Conservation (phyloP, 202 grass and related monocot genomes). For the Digitaria exilis region DNA sequence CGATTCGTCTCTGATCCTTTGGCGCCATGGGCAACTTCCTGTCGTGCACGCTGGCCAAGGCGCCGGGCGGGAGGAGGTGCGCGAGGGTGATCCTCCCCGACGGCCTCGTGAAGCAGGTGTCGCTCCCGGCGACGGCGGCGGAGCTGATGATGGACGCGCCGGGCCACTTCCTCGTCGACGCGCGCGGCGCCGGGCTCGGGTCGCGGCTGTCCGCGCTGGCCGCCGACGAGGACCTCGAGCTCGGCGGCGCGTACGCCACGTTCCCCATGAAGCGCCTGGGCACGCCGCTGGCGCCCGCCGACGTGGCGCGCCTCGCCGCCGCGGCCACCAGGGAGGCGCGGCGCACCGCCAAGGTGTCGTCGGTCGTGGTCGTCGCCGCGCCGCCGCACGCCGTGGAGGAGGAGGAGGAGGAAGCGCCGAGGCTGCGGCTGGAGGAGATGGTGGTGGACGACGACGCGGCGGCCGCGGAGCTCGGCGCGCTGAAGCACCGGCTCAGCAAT, state of each 20-base stretch:
- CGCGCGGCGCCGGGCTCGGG: conserved; percentile 46
- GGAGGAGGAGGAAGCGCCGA: not conserved
- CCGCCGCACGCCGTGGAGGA: no score
- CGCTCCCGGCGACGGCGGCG: conserved; percentile 57
- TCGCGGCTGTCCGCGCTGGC: conserved; percentile 56
- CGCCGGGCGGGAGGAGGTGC: not conserved
- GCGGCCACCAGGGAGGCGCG: conserved; percentile 51
- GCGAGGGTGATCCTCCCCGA: conserved; percentile 71
- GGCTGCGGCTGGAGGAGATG: conserved; percentile 54
- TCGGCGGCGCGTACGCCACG: conserved; percentile 57
- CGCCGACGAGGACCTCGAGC: conserved; percentile 84
- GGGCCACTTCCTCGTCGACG: conserved; percentile 73
- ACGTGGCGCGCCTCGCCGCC: conserved; percentile 55
- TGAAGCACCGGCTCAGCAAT: conserved; percentile 70
- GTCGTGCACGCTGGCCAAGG: conserved; percentile 66
- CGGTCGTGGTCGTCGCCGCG: no score
- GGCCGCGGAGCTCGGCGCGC: conserved; percentile 49
- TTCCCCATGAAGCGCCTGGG: conserved; percentile 80
- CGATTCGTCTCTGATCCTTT: not conserved
- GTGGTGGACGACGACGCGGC: conserved; percentile 46
- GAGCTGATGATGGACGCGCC: conserved; percentile 88
- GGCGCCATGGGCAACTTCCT: conserved; percentile 82
- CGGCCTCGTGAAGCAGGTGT: conserved; percentile 42
- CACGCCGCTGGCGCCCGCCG: conserved; percentile 40
- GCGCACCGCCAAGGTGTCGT: conserved; percentile 56